These are phyloP conservation scores for Sporobolomyces pararoseus DNA, from an alignment of 768 basidiomycete species.

Conservation along the genomic window DNA sequence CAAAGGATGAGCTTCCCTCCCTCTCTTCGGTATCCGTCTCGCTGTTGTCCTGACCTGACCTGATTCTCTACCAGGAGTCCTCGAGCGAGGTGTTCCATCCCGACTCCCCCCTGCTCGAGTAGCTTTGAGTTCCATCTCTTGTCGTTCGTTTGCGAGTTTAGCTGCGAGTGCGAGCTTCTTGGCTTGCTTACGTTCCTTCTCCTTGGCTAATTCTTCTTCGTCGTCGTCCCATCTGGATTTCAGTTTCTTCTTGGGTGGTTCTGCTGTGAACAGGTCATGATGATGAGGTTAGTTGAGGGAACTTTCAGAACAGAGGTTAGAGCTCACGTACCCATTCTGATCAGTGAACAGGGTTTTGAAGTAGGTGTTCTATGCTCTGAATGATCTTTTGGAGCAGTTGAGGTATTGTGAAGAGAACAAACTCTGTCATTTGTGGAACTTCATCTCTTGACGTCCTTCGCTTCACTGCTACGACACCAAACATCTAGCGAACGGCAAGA, in stretches of 20 bases:
- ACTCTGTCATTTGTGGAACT: too few species aligned
- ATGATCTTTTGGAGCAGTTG: too few species aligned
- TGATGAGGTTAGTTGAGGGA: too few species aligned
- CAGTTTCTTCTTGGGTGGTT: conserved; percentile 36
- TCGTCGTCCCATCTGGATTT: conserved; percentile 36
- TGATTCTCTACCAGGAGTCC: conserved; percentile 3
- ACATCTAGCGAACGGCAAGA: too few species aligned
- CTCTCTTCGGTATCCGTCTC: conserved; percentile 10
- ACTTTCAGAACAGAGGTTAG: too few species aligned
- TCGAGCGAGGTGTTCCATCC: neutral
- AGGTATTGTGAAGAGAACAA: too few species aligned
- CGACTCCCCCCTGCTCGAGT: neutral
- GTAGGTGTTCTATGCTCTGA: too few species aligned
- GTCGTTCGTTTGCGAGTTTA: conserved; percentile 22
- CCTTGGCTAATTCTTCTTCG: conserved; percentile 17
- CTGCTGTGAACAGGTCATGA: neutral
- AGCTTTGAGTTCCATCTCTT: neutral
- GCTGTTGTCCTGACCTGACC: neutral
- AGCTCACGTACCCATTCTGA: too few species aligned
- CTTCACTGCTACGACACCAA: too few species aligned
- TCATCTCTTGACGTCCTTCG: too few species aligned
- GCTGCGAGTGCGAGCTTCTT: conserved; percentile 29
- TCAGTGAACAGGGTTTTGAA: too few species aligned
- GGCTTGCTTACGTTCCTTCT: conserved; percentile 19
- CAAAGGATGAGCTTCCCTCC: conserved; percentile 33